Percentiles rank a stretch among this genome's conserved stretches.
Conservation (phyloP, 176 grass and related monocot genomes). For the Pontederia paniculata region DNA sequence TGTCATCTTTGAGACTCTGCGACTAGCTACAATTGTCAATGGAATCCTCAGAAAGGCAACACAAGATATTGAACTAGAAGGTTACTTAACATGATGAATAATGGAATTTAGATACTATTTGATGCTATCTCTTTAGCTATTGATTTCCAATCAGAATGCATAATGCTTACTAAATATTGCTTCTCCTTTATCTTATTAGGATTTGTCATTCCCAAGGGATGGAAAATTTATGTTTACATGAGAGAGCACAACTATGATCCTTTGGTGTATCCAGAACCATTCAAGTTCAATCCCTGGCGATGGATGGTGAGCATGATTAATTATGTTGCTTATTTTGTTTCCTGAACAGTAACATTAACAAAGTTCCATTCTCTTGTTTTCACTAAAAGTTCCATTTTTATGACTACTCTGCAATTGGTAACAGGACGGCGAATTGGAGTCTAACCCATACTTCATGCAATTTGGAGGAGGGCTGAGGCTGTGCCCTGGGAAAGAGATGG, state of each 20-base stretch:
- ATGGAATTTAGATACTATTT: neutral
- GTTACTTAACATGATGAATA: neutral
- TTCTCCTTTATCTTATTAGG: conserved; percentile 1
- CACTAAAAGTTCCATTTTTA: neutral
- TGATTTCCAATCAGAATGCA: neutral
- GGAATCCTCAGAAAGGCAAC: conserved; percentile 14
- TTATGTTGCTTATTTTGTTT: neutral
- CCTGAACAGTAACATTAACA: too few relatives aligned
- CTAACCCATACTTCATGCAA: neutral
- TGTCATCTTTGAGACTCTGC: conserved; percentile 18
- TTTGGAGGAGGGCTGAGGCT: conserved; percentile 12
- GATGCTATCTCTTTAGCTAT: neutral
- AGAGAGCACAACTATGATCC: conserved; percentile 20
- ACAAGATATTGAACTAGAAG: conserved; percentile 7
- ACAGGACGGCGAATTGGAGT: conserved; percentile 4
- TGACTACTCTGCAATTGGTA: neutral
- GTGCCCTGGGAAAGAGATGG: conserved; percentile 15
- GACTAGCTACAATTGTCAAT: conserved; percentile 13
- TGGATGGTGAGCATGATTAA: conserved; percentile 3
- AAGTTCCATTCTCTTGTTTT: neutral
- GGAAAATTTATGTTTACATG: conserved; percentile 14
- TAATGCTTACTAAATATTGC: neutral
- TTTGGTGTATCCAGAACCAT: conserved; percentile 10
- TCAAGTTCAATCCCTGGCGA: conserved; percentile 18
- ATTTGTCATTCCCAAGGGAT: conserved; percentile 7